Conservation (phyloP, 129 eudicot genomes). For the Saussurea involucrata region DNA sequence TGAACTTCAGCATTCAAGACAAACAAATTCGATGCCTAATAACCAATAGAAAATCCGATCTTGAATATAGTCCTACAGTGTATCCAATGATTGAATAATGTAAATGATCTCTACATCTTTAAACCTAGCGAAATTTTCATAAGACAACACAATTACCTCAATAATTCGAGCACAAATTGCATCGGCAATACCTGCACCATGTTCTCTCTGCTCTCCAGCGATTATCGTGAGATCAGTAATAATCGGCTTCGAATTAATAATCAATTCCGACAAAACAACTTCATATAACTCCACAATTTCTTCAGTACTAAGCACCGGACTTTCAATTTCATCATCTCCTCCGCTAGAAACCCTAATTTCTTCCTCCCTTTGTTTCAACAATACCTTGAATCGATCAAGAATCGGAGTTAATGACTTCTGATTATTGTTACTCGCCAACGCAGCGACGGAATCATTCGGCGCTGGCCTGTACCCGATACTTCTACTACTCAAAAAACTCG, state of each 20-base stretch:
- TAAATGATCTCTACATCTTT: not conserved
- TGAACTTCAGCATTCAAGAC: not conserved
- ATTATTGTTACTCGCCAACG: slow-evolving; percentile 17
- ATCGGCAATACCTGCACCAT: slow-evolving; percentile 70
- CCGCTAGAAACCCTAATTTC: slow-evolving; percentile 55
- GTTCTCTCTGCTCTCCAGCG: slow-evolving; percentile 82
- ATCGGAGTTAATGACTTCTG: slow-evolving; percentile 52
- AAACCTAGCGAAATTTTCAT: not conserved
- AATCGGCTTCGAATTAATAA: slow-evolving; percentile 83
- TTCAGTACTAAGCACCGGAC: slow-evolving; percentile 32
- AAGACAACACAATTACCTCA: slow-evolving; percentile 49
- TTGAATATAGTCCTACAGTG: not conserved
- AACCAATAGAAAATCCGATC: not conserved
- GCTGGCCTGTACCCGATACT: slow-evolving; percentile 37
- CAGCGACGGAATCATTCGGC: slow-evolving; percentile 32
- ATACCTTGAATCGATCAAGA: slow-evolving; percentile 58
- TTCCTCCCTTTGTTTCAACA: slow-evolving; percentile 63
- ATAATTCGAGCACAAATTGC: slow-evolving; percentile 79
- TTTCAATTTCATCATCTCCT: slow-evolving; percentile 27
- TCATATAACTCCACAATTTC: slow-evolving; percentile 72
- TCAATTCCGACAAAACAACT: slow-evolving; percentile 50
- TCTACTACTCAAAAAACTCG: slow-evolving; percentile 36
- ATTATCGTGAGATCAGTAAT: slow-evolving; percentile 91
- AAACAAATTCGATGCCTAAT: not conserved
- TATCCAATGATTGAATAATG: not conserved